Evolutionary conservation across 2,329 filamentous ascomycete genomes (phyloP), one percentile per base, ranked within the genome.

Genomic region (Colletotrichum filicis): DNA sequence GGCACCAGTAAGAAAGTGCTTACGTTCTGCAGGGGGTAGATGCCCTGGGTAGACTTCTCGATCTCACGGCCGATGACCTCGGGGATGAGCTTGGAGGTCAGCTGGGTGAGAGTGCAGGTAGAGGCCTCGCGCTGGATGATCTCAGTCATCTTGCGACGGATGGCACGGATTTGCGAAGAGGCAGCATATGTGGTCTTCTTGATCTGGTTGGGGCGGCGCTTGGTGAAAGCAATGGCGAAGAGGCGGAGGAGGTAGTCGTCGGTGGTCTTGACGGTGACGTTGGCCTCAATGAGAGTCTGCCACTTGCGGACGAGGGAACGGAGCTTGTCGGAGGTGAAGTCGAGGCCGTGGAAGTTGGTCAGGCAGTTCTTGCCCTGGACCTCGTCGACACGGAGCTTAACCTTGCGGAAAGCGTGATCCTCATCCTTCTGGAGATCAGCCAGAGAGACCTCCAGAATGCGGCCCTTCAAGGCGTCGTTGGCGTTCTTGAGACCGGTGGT

Each of bases 271-370:
- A 99, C 95, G 79, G 97, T 98, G 83, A 98, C 92, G 87, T 99
- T 99, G 90, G 97, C 97, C 92, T 99, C 97, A 80, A 99, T 98
- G 83, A 99, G 91, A 77, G 95, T 93, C 89, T 99, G 97, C 97
- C 97, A 99, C 91, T 99, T 99, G 90, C 97, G 95, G 81, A 99
- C 97, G 79, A 99, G 93, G 77, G 97, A 98, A 85, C 97, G 94
- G 82, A 99, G 93, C 92, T 99, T 99, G 92, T 99, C 97, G 81
- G 97, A 98, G 85, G 97, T 99, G 93, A 99, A 98, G 90, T 99
- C 97, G 85, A 99, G 92, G 81, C 97, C 97, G 92, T 99, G 95
- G 94, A 99, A 99, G 93, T 98, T 98, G 91, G 97, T 98, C 87
- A 99, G 89, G 90, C 97, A 98, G 93, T 98, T 98, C 93, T 98